Percentiles rank a stretch among this genome's conserved stretches.
These are phyloP conservation scores for Furcasterigmium furcatum DNA, from an alignment of 2,329 filamentous ascomycete species.

Conservation along the genomic window DNA sequence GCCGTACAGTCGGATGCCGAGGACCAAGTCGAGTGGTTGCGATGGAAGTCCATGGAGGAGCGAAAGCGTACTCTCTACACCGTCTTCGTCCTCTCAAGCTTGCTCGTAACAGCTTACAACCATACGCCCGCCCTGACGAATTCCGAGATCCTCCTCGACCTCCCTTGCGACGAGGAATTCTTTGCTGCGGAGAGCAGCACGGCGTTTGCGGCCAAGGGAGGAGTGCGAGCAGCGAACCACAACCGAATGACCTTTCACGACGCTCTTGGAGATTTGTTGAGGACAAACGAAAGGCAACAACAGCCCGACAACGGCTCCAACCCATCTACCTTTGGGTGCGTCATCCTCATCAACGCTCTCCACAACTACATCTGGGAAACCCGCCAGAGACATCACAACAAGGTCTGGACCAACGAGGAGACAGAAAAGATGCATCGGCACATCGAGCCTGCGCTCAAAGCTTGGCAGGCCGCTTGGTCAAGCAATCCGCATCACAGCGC, in stretches of 20 bases:
- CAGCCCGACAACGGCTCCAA: slow-evolving; percentile 18
- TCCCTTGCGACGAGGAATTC: slow-evolving; percentile 91
- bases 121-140: slow-evolving; percentile 89
- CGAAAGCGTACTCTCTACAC: slow-evolving; percentile 89
- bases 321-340: slow-evolving; percentile 87
- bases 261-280: slow-evolving; percentile 76
- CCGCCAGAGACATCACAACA: slow-evolving; percentile 81
- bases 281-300: slow-evolving; percentile 67
- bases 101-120: slow-evolving; percentile 90
- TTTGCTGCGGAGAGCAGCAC: slow-evolving; percentile 81
- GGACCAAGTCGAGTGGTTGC: slow-evolving; percentile 76
- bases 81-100: slow-evolving; percentile 87
- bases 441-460: slow-evolving; percentile 88
- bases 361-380: slow-evolving; percentile 99
- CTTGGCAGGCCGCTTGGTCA: slow-evolving; percentile 92
- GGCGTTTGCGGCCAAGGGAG: slow-evolving; percentile 77
- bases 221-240: slow-evolving; percentile 63
- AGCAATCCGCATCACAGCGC: slow-evolving; percentile 81
- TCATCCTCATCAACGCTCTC: slow-evolving; percentile 88
- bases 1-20: slow-evolving; percentile 41
- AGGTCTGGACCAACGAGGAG: slow-evolving; percentile 86
- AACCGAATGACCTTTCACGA: slow-evolving; percentile 77
- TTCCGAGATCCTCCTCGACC: slow-evolving; percentile 83
- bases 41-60: slow-evolving; percentile 86
- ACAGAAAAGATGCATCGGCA: slow-evolving; percentile 95